phyloP scores from a whole-genome alignment of 106 monocot genomes.

The Hemerocallis citrina region DNA sequence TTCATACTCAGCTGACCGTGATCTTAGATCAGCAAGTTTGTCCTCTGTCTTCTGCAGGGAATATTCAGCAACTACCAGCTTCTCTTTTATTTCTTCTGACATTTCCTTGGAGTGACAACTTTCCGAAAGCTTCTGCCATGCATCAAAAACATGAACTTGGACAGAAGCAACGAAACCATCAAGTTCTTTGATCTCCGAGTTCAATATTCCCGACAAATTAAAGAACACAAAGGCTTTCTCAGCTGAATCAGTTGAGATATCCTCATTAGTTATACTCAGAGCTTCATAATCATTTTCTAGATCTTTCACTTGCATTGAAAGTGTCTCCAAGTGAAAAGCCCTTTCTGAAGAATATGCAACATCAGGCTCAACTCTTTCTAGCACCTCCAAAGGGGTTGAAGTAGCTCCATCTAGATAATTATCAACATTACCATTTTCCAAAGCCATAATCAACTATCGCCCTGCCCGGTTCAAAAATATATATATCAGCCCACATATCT shows the following conservation, averaged over 20 bases:
- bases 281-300: constrained; percentile 34
- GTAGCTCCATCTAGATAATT: background rate
- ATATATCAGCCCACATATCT: no score
- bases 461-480: no score
- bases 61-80: constrained; percentile 37
- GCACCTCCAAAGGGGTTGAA: constrained; percentile 13
- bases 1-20: constrained; percentile 46
- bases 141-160: constrained; percentile 34
- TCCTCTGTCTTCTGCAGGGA: constrained; percentile 46
- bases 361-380: constrained; percentile 40
- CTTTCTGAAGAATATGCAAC: constrained; percentile 53
- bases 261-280: constrained; percentile 17
- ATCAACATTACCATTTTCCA: constrained; percentile 7
- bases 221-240: constrained; percentile 59
- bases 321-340: constrained; percentile 41
- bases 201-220: constrained; percentile 48
- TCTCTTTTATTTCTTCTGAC: constrained; percentile 25
- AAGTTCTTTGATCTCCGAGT: constrained; percentile 63
- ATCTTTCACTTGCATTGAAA: constrained; percentile 39
- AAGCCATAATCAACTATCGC: constrained; percentile 13
- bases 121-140: constrained; percentile 5
- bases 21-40: constrained; percentile 49
- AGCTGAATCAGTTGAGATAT: constrained; percentile 14
- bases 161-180: constrained; percentile 47
- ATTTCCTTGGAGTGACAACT: constrained; percentile 15